Evolutionary conservation across 2,329 filamentous ascomycete species (phyloP).

Genomic region (Didymella segeticola): DNA sequence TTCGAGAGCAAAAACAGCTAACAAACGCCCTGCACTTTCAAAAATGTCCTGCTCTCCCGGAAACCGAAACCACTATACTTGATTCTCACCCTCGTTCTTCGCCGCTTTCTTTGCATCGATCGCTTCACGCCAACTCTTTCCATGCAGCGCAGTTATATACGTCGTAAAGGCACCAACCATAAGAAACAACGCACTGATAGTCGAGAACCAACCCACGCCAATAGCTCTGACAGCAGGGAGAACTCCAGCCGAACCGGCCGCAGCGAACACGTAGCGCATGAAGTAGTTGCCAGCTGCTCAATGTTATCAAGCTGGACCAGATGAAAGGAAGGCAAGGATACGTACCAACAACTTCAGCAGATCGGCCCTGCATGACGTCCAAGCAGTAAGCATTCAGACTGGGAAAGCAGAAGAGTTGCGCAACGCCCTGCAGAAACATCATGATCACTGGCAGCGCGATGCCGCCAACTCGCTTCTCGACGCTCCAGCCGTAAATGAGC

Average conservation of each 20-base stretch:
- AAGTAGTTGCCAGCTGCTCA: slow-evolving; percentile 75
- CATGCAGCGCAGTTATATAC: slow-evolving; percentile 59
- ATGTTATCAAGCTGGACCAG: neutral
- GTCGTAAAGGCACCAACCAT: slow-evolving; percentile 54
- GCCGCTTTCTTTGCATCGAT: slow-evolving; percentile 59
- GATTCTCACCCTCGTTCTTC: slow-evolving; percentile 42
- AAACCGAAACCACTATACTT: slow-evolving; percentile 18
- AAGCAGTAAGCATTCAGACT: slow-evolving; percentile 81
- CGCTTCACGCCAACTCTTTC: slow-evolving; percentile 59
- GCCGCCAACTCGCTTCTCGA: slow-evolving; percentile 62
- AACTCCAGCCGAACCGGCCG: slow-evolving; percentile 72
- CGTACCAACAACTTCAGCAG: slow-evolving; percentile 70
- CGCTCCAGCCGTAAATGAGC: slow-evolving; percentile 72
- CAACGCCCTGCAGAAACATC: slow-evolving; percentile 77
- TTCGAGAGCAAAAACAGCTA: neutral
- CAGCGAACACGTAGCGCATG: slow-evolving; percentile 76
- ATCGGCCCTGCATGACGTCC: slow-evolving; percentile 76
- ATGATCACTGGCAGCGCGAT: slow-evolving; percentile 70
- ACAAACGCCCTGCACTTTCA: neutral
- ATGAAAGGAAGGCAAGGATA: neutral
- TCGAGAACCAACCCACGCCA: slow-evolving; percentile 83
- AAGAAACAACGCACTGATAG: slow-evolving; percentile 68
- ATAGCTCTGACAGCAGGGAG: slow-evolving; percentile 76
- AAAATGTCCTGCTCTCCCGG: neutral
- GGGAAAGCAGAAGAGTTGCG: slow-evolving; percentile 78